Evolutionary conservation across 2,329 filamentous ascomycete species (phyloP), one percentile per base, ranked within the genome.

Genomic region (Sclerotinia subarctica): DNA sequence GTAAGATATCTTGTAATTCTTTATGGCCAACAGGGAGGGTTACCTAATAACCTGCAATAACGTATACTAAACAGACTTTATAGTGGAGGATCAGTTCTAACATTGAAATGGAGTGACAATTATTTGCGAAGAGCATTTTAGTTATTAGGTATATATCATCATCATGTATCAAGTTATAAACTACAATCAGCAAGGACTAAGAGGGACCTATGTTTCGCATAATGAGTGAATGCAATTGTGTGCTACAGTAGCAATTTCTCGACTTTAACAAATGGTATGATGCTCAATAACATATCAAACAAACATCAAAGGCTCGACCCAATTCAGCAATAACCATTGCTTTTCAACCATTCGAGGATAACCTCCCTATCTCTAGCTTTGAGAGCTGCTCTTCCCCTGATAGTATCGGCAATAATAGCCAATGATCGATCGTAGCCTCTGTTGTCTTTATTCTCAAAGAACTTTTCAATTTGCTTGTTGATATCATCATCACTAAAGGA

Each of bases 391-490:
- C 94, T 90, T 15, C 91, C 92, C 53, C 89, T 86, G 72, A 98
- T 92, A 71, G 90, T 93, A 78, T 98, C 95, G 78, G 89, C 89
- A 71, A 94, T 90, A 72, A 96, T 92, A 72, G 90, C 89, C 64
- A 99, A 81, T 5, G 92, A 94, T 67, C 95, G 89, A 78, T 96
- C 91, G 79, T 94, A 98, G 60, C 89, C 91, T 75, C 88, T 88
- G 24, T 91, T 94, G 76, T 98, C 92, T 83, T 94, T 96, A 75
- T 86, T 85, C 74, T 86, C 84, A 83, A 98, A 99, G 84, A 99
- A 99, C 3, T 81, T 78, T 62, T 89, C 84, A 74, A 99, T 95
- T 66, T 97, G 93, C 72, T 88, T 83, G 70, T 92, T 85, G 21
- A 87, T 84, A 71, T 85, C 84, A 19, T 83, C 80, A 74, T 93